These are phyloP conservation scores for Microbotryum saponariae DNA, from an alignment of 1,284 basidiomycete genomes.

Conservation along the genomic window DNA sequence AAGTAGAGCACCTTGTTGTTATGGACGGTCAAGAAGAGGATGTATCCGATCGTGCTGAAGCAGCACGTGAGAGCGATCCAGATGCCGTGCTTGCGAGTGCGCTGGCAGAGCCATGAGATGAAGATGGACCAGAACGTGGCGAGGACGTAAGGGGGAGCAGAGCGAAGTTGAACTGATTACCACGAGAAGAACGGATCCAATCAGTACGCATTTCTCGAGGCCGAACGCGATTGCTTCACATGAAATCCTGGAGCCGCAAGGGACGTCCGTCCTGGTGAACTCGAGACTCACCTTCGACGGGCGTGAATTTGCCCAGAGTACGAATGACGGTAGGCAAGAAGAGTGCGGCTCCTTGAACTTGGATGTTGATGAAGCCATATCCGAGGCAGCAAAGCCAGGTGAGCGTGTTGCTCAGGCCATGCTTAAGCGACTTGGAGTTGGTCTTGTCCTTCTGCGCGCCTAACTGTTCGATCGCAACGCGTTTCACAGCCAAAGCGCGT, in stretches of 20 bases:
- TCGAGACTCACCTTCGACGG: conserved; percentile 17
- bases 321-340: conserved; percentile 36
- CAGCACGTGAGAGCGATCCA: conserved; percentile 16
- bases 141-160: conserved; percentile 27
- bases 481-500: conserved; percentile 31
- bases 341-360: conserved; percentile 33
- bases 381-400: conserved; percentile 24
- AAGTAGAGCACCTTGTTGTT: conserved; percentile 27
- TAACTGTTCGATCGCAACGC: conserved; percentile 26
- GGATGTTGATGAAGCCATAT: conserved; percentile 37
- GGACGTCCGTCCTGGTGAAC: neutral
- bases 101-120: conserved; percentile 11
- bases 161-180: conserved; percentile 2
- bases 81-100: conserved; percentile 16
- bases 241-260: too few relatives aligned
- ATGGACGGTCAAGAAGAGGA: conserved; percentile 24
- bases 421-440: conserved; percentile 23
- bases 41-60: conserved; percentile 27
- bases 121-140: conserved; percentile 22
- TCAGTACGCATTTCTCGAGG: too few relatives aligned
- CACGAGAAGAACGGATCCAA: neutral
- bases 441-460: conserved; percentile 30
- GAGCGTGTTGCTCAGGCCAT: conserved; percentile 21
- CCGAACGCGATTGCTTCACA: too few relatives aligned
- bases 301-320: conserved; percentile 24